These are phyloP conservation scores for Venturiaceae sp. DNA, from an alignment of 2,329 filamentous ascomycete genomes.

Conservation along the genomic window DNA sequence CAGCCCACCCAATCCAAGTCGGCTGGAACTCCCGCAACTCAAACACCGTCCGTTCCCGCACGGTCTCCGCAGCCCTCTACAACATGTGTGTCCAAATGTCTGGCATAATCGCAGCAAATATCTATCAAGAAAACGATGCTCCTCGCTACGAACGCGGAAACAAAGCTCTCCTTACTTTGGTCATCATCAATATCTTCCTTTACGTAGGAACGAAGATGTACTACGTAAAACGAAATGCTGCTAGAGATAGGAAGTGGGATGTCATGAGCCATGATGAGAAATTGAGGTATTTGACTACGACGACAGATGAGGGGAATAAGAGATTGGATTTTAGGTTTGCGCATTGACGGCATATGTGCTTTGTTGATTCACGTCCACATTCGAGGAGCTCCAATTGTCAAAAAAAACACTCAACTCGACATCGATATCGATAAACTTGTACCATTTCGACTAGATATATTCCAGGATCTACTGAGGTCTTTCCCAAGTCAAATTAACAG, in stretches of 20 bases:
- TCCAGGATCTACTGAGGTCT: too few relatives aligned
- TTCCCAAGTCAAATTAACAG: too few relatives aligned
- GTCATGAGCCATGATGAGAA: conserved; percentile 26
- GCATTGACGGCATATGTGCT: too few relatives aligned
- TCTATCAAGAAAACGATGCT: conserved; percentile 17
- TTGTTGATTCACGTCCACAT: too few relatives aligned
- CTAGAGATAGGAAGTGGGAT: conserved; percentile 21
- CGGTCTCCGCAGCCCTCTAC: conserved; percentile 16
- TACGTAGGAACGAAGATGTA: conserved; percentile 22
- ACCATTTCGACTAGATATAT: too few relatives aligned
- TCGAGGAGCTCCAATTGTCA: too few relatives aligned
- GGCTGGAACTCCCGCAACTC: conserved; percentile 30
- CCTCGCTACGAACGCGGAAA: conserved; percentile 16
- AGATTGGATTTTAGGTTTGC: conserved; percentile 22
- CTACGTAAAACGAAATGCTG: conserved; percentile 21
- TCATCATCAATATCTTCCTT: conserved; percentile 19
- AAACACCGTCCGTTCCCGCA: conserved; percentile 12
- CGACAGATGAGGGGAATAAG: conserved; percentile 26
- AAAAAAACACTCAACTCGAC: too few relatives aligned
- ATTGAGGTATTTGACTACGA: conserved; percentile 22
- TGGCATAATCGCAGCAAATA: conserved; percentile 17
- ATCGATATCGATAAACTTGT: too few relatives aligned
- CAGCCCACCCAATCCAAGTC: conserved; percentile 39
- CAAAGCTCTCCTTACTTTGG: conserved; percentile 18
- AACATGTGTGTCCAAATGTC: conserved; percentile 20